These are phyloP conservation scores for Gyrodon lividus DNA, from an alignment of 768 basidiomycete genomes.

Conservation along the genomic window DNA sequence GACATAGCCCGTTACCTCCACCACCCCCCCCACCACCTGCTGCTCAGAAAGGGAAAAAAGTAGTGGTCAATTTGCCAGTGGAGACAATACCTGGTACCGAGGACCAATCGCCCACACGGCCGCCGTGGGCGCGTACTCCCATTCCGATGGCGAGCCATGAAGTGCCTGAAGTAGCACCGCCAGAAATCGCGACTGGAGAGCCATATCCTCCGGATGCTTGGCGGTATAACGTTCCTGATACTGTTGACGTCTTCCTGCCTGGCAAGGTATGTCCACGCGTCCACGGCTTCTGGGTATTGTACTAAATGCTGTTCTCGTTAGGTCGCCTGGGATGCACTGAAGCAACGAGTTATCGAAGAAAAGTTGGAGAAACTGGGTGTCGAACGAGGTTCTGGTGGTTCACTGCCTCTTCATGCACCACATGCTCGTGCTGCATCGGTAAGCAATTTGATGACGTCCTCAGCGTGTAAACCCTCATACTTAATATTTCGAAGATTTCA, in stretches of 20 bases:
- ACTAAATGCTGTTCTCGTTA: constrained; percentile 28
- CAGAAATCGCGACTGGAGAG: constrained; percentile 47
- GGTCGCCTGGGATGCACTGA: constrained; percentile 74
- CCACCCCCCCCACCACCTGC: constrained; percentile 31
- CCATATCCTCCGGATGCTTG: constrained; percentile 64
- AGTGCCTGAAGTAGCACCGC: constrained; percentile 23
- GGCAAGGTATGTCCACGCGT: constrained; percentile 55
- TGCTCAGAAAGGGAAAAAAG: constrained; percentile 58
- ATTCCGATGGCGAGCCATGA: constrained; percentile 39
- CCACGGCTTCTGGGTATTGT: constrained; percentile 1
- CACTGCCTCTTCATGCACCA: constrained; percentile 63
- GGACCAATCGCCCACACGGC: constrained; percentile 41
- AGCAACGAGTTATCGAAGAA: constrained; percentile 71
- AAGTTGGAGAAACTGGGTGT: constrained; percentile 80
- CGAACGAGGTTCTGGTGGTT: constrained; percentile 55
- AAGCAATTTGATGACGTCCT: constrained; percentile 34
- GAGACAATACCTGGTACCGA: constrained; percentile 48
- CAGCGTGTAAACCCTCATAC: constrained; percentile 14
- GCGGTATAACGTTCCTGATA: constrained; percentile 56
- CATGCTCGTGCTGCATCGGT: constrained; percentile 86
- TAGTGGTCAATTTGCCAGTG: constrained; percentile 68
- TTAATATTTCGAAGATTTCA: constrained; percentile 58
- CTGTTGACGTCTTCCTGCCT: constrained; percentile 80
- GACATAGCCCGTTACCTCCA: constrained; percentile 63
- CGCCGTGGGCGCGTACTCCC: constrained; percentile 64